phyloP scores from a whole-genome alignment of 208 protist genomes.

The Trypanosoma congolense region DNA sequence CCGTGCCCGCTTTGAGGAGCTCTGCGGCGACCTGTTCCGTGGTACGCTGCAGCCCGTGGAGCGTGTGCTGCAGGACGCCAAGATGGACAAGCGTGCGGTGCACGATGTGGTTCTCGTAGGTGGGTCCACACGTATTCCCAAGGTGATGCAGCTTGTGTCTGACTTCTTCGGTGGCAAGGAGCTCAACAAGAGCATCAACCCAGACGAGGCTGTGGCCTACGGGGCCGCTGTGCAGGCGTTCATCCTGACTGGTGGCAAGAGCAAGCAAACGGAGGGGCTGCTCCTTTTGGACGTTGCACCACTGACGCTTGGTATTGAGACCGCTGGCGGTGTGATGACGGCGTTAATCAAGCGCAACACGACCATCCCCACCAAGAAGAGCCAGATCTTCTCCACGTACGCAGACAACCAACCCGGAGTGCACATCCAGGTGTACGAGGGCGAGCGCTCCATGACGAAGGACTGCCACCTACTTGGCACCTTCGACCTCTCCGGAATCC shows the following conservation, averaged over 20 bases:
- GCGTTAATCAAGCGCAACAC: conserved; percentile 85
- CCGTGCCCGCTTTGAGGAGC: conserved; percentile 97
- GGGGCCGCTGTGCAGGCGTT: conserved; percentile 95
- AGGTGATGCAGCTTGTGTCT: conserved; percentile 94
- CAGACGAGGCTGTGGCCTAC: conserved; percentile 91
- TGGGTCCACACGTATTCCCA: conserved; percentile 97
- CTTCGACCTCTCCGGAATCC: conserved; percentile 89
- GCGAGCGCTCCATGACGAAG: conserved; percentile 87
- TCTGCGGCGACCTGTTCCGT: conserved; percentile 87
- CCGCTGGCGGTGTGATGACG: conserved; percentile 93
- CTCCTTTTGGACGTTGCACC: conserved; percentile 88
- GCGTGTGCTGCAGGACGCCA: conserved; percentile 87
- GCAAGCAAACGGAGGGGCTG: conserved; percentile 69
- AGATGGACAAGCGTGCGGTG: conserved; percentile 83
- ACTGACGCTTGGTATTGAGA: conserved; percentile 93
- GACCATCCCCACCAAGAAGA: conserved; percentile 84
- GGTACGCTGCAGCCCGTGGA: conserved; percentile 71
- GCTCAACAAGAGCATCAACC: conserved; percentile 92
- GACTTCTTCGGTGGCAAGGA: conserved; percentile 94
- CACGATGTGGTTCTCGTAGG: conserved; percentile 95
- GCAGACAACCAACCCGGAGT: conserved; percentile 90
- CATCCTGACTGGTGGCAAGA: conserved; percentile 83
- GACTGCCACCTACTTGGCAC: conserved; percentile 93
- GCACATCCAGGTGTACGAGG: conserved; percentile 91
- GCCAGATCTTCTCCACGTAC: conserved; percentile 85